These are phyloP conservation scores for Tympanopsis confertula DNA, from an alignment of 2,329 filamentous ascomycete species.

Conservation along the genomic window DNA sequence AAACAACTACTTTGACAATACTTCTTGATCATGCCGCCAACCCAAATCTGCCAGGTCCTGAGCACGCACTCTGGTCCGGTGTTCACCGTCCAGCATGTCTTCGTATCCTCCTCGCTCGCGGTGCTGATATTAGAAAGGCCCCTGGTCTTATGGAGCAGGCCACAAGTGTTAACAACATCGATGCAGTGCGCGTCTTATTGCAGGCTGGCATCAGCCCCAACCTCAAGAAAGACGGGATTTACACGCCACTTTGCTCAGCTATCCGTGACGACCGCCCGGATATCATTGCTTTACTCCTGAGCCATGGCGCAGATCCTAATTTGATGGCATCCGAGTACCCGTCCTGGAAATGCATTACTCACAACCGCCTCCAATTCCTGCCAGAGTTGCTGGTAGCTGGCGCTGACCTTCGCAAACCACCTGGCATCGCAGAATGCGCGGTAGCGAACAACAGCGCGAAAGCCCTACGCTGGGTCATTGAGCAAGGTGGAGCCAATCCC, in stretches of 20 bases:
- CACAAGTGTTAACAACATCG: conserved; percentile 31
- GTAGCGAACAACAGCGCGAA: conserved; percentile 47
- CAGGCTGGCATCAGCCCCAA: conserved; percentile 30
- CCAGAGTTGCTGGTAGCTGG: conserved; percentile 32
- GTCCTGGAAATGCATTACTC: conserved; percentile 38
- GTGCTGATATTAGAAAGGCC: conserved; percentile 29
- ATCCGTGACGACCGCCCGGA: conserved; percentile 37
- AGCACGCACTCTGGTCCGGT: conserved; percentile 36
- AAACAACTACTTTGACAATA: conserved; percentile 29
- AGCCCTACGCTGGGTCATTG: conserved; percentile 46
- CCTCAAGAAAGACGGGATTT: conserved; percentile 34
- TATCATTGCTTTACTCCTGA: conserved; percentile 30
- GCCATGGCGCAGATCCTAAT: conserved; percentile 34
- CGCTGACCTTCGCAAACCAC: conserved; percentile 30
- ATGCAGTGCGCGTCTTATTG: conserved; percentile 29
- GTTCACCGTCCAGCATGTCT: conserved; percentile 32
- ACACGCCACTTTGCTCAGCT: conserved; percentile 37
- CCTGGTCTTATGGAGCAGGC: conserved; percentile 34
- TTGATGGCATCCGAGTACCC: conserved; percentile 35
- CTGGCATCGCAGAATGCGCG: conserved; percentile 36
- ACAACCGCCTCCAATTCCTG: conserved; percentile 34
- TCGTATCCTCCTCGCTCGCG: conserved; percentile 28
- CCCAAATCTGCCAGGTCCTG: conserved; percentile 35
- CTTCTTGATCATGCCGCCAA: conserved; percentile 35
- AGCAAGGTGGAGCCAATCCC: conserved; percentile 44